These are phyloP conservation scores for Xanthoparmelia taractica DNA, from an alignment of 495 filamentous ascomycete genomes.

Conservation along the genomic window DNA sequence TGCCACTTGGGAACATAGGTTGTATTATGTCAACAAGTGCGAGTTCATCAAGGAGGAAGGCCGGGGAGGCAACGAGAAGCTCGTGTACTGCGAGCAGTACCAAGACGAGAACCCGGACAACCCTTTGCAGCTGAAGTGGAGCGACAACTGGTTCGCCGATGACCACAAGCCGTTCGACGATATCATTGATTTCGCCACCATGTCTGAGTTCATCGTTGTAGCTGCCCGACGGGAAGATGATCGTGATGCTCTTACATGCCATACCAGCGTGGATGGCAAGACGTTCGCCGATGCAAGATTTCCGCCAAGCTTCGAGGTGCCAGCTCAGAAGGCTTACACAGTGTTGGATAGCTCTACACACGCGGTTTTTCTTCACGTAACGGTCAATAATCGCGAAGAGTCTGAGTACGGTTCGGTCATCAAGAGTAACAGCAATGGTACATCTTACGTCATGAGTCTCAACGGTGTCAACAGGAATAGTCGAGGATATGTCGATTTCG, in stretches of 20 bases:
- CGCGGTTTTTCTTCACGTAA: conserved; percentile 86
- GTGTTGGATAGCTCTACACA: conserved; percentile 89
- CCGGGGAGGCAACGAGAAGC: conserved; percentile 49
- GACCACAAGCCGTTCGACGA: conserved; percentile 50
- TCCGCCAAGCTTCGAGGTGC: conserved; percentile 70
- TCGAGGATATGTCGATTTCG: conserved; percentile 81
- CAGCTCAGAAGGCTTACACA: conserved; percentile 74
- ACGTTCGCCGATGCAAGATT: conserved; percentile 78
- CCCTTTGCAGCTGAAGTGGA: conserved; percentile 61
- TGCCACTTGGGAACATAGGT: conserved; percentile 61
- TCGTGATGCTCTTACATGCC: conserved; percentile 61
- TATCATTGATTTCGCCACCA: conserved; percentile 79
- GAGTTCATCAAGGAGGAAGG: conserved; percentile 68
- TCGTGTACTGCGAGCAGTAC: conserved; percentile 76
- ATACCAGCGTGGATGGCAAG: conserved; percentile 73
- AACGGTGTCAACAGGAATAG: conserved; percentile 68
- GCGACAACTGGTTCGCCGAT: conserved; percentile 64
- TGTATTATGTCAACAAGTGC: conserved; percentile 64
- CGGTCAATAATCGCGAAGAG: conserved; percentile 51
- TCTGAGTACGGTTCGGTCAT: conserved; percentile 76
- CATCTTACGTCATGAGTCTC: conserved; percentile 79
- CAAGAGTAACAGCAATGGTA: conserved; percentile 97
- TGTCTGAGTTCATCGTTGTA: conserved; percentile 91
- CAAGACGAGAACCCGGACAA: conserved; percentile 51
- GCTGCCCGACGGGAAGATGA: conserved; percentile 59